phyloP scores from a whole-genome alignment of 176 grass and related monocot genomes.

The Phoenix roebelenii region DNA sequence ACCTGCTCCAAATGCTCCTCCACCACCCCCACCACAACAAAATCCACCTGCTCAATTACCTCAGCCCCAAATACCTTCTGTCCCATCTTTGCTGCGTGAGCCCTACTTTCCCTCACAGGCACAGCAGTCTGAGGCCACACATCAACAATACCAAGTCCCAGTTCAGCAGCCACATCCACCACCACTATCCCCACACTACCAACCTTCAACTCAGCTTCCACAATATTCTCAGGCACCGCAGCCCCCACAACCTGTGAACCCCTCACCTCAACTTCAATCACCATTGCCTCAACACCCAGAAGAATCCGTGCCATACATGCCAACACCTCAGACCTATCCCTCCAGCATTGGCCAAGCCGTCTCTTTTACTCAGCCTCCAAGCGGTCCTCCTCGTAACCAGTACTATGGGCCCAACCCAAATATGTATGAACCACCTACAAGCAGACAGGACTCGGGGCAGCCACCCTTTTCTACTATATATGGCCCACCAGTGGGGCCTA shows the following conservation, averaged over 20 bases:
- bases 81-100: conserved; percentile 14
- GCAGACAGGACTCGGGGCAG: conserved; percentile 35
- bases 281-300: conserved; percentile 40
- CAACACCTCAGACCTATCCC: conserved; percentile 47
- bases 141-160: conserved; percentile 48
- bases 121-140: conserved; percentile 34
- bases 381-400: conserved; percentile 32
- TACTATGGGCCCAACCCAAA: conserved; percentile 50
- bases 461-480: conserved; percentile 44
- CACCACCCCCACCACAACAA: conserved; percentile 28
- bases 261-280: conserved; percentile 26
- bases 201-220: conserved; percentile 32
- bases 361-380: conserved; percentile 41
- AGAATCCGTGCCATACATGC: conserved; percentile 39
- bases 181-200: conserved; percentile 23
- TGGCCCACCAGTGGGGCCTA: conserved; percentile 31
- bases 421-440: conserved; percentile 41
- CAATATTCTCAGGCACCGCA: conserved; percentile 44
- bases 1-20: conserved; percentile 50
- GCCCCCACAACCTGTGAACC: conserved; percentile 27
- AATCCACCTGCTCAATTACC: conserved; percentile 34
- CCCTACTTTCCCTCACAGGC: conserved; percentile 28
- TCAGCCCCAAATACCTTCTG: conserved; percentile 34
- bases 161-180: conserved; percentile 20
- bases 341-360: conserved; percentile 29